Conservation (phyloP, 1,284 basidiomycete genomes). For the Boletus smithii region DNA sequence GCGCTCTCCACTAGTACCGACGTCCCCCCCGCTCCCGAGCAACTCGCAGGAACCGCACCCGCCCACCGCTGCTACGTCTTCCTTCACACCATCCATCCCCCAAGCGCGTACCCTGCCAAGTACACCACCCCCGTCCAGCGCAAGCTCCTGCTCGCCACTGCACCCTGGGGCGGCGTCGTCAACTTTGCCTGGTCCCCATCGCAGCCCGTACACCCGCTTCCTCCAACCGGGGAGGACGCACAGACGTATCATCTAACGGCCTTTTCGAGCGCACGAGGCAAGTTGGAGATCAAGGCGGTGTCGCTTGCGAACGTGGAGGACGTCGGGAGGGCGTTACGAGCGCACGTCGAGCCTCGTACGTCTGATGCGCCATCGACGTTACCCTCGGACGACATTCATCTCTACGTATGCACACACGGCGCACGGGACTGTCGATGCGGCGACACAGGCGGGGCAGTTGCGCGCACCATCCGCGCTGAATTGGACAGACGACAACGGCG, state of each 20-base stretch:
- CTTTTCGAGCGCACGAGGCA: constrained; percentile 45
- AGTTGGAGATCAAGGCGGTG: constrained; percentile 47
- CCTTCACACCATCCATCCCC: constrained; percentile 50
- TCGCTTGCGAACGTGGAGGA: constrained; percentile 47
- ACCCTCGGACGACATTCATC: constrained; percentile 37
- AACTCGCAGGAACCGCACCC: constrained; percentile 44
- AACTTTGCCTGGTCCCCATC: constrained; percentile 56
- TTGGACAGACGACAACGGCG: constrained; percentile 33
- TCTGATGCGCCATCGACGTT: background rate
- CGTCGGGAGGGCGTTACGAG: constrained; percentile 39
- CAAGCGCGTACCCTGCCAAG: constrained; percentile 48
- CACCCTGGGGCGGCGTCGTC: constrained; percentile 50
- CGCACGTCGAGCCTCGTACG: constrained; percentile 29
- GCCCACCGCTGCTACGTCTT: constrained; percentile 56
- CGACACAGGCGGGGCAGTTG: constrained; percentile 55
- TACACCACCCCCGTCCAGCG: constrained; percentile 49
- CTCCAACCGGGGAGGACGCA: constrained; percentile 4
- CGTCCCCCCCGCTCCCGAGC: background rate
- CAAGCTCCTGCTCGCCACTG: constrained; percentile 44
- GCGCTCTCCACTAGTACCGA: constrained; percentile 9
- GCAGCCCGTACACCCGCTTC: constrained; percentile 14
- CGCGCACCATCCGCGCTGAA: constrained; percentile 41
- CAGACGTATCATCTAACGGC: constrained; percentile 43
- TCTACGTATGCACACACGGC: constrained; percentile 75
- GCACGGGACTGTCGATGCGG: constrained; percentile 74